Evolutionary conservation across 1,284 basidiomycete genomes (phyloP), one percentile per base, ranked within the genome.

Genomic region (Malassezia yamatoensis): DNA sequence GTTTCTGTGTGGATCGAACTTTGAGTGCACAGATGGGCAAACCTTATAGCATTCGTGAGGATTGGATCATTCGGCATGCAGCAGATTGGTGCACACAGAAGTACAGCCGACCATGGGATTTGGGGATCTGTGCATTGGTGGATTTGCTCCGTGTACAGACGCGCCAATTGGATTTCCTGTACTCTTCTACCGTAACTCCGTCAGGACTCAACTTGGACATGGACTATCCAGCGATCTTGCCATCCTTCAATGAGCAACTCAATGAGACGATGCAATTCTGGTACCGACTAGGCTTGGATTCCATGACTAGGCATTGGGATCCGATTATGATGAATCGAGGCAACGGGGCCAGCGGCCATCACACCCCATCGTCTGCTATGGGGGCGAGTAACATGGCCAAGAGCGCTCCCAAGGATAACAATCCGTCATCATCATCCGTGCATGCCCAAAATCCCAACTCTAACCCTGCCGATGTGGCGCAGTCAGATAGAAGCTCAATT

Each of bases 21-120:
- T 51, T 72, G 57, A 89, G 88, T 62, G 87, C 90, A 1, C 90
- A 91, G 77, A 88, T 90, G 86, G 88, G 89, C 53, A 90, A 90
- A 76, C 87, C 88, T 2, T 82, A 86, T 72, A 83, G 84, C 8
- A 84, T 90, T 65, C 84, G 84, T 86, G 78, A 88, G 87, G 88
- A 89, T 87, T 76, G 69, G 86, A 81, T 88, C 66, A 81, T 87
- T 42, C 80, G 85, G 13, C 86, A 88, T 75, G 84, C 84, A 3
- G 78, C 80, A 34, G 80, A 82, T 45, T 90, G 88, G 83, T 82
- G 61, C 51, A 59, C 62, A 15, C 68, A 74, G 46, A 49, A 64
- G 5, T 67, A 66, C 34, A 63, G 67, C 13, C 59, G 65, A 11
- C 61, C 67, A 3, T 72, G 69, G 56, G 76, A 77, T 51, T 33